Percentiles rank a stretch among this genome's conserved stretches.
Conservation (phyloP, 1,139 yeast genomes). For the Blastobotrys petasosporus region DNA sequence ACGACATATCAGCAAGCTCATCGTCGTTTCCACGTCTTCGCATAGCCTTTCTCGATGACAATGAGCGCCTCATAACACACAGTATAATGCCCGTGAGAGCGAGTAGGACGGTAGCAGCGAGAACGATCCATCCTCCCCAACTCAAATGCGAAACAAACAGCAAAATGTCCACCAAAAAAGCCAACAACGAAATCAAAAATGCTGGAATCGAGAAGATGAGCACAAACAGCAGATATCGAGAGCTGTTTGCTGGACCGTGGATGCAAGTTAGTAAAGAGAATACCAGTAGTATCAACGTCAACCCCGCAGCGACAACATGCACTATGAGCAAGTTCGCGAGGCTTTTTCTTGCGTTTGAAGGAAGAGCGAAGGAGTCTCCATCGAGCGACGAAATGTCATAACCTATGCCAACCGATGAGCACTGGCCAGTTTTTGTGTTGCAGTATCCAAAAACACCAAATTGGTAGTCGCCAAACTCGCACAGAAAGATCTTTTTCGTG, state of each 20-base stretch:
- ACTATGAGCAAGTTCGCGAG: conserved; percentile 68
- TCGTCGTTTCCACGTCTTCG: conserved; percentile 27
- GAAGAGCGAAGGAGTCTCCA: conserved; percentile 43
- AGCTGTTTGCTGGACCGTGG: conserved; percentile 35
- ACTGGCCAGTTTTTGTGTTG: conserved; percentile 36
- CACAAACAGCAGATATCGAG: conserved; percentile 36
- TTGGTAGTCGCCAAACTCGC: conserved; percentile 45
- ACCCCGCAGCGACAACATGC: conserved; percentile 77
- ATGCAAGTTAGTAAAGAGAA: conserved; percentile 38
- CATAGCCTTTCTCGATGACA: conserved; percentile 43
- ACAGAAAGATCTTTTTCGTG: conserved; percentile 45
- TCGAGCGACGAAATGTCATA: conserved; percentile 36
- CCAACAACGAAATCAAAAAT: conserved; percentile 43
- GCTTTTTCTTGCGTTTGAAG: conserved; percentile 53
- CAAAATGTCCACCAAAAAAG: conserved; percentile 50
- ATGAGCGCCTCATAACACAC: conserved; percentile 49
- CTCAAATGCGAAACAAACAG: conserved; percentile 47
- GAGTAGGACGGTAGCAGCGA: conserved; percentile 42
- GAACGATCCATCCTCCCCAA: conserved; percentile 52
- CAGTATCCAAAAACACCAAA: conserved; percentile 92
- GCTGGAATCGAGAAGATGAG: conserved; percentile 43
- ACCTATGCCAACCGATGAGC: conserved; percentile 49
- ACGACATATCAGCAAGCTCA: conserved; percentile 18
- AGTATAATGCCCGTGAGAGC: conserved; percentile 39
- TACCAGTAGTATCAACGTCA: conserved; percentile 50